Conservation (phyloP, 2,329 filamentous ascomycete genomes). For the Sordariomycetes sp. region DNA sequence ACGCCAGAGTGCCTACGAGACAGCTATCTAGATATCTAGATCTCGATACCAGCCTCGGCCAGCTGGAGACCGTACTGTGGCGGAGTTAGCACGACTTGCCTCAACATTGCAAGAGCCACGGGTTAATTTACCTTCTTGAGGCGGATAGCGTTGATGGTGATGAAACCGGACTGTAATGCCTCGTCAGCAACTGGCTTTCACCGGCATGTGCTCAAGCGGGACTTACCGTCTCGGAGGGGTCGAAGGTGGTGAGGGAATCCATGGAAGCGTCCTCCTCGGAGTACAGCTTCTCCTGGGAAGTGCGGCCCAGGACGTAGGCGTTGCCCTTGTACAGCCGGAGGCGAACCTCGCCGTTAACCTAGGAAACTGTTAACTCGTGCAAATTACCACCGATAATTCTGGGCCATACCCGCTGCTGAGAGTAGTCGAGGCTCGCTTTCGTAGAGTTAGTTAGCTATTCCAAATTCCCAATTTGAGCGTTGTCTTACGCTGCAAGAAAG, state of each 20-base stretch:
- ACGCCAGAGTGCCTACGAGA: no score
- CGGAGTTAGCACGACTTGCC: not conserved
- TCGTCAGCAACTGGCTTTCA: no score
- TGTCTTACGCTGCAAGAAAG: conserved; percentile 50
- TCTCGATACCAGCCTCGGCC: not conserved
- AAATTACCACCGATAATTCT: not conserved
- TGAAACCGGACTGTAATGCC: conserved; percentile 31
- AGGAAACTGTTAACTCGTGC: conserved; percentile 14
- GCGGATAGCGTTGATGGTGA: conserved; percentile 59
- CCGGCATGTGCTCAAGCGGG: conserved; percentile 6
- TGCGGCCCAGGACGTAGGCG: conserved; percentile 33
- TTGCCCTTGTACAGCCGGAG: conserved; percentile 34
- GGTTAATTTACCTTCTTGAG: conserved; percentile 37
- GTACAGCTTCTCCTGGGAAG: conserved; percentile 38
- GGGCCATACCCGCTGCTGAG: not conserved
- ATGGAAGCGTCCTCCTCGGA: conserved; percentile 33
- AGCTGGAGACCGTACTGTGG: not conserved
- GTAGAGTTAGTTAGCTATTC: conserved; percentile 4
- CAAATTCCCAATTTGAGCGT: conserved; percentile 42
- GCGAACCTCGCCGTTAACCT: conserved; percentile 23
- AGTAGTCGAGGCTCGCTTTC: not conserved
- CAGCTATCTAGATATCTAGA: not conserved
- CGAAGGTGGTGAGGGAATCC: conserved; percentile 33
- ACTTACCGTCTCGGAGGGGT: conserved; percentile 19
- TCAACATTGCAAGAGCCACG: not conserved